Conservation (phyloP, 2,329 filamentous ascomycete genomes). For the Cladosporium sp. region DNA sequence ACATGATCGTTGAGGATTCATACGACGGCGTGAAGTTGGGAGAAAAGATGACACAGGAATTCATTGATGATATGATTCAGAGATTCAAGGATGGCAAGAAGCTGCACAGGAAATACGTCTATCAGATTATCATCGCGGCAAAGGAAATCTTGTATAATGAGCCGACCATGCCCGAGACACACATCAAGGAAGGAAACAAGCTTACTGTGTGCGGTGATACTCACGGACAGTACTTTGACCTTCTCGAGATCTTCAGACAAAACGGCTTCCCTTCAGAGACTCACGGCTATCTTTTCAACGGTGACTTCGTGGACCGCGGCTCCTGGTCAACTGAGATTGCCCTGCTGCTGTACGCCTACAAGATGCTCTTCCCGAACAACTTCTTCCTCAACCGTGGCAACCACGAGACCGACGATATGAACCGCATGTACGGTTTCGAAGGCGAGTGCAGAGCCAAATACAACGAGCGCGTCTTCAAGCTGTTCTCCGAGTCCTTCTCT, state of each 20-base stretch:
- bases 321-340: constrained; percentile 99
- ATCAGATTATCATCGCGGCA: constrained; percentile 88
- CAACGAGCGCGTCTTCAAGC: constrained; percentile 89
- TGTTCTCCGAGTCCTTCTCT: constrained; percentile 98
- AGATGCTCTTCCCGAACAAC: constrained; percentile 76
- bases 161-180: constrained; percentile 93
- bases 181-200: constrained; percentile 69
- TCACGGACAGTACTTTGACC: constrained; percentile 95
- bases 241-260: constrained; percentile 90
- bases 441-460: constrained; percentile 98
- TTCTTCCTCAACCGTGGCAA: constrained; percentile 97
- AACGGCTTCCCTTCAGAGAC: constrained; percentile 81
- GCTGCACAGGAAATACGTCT: constrained; percentile 93
- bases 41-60: constrained; percentile 88
- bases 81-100: constrained; percentile 95
- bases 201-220: constrained; percentile 97
- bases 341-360: constrained; percentile 88
- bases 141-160: constrained; percentile 88
- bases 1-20: constrained; percentile 72
- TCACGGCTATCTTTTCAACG: constrained; percentile 95
- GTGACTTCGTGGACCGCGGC: constrained; percentile 95
- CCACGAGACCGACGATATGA: constrained; percentile 99
- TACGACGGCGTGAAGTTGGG: constrained; percentile 82
- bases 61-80: constrained; percentile 95
- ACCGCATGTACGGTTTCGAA: constrained; percentile 95